These are phyloP conservation scores for Apiotrichum sp. DNA, from an alignment of 1,284 basidiomycete genomes.

Conservation along the genomic window DNA sequence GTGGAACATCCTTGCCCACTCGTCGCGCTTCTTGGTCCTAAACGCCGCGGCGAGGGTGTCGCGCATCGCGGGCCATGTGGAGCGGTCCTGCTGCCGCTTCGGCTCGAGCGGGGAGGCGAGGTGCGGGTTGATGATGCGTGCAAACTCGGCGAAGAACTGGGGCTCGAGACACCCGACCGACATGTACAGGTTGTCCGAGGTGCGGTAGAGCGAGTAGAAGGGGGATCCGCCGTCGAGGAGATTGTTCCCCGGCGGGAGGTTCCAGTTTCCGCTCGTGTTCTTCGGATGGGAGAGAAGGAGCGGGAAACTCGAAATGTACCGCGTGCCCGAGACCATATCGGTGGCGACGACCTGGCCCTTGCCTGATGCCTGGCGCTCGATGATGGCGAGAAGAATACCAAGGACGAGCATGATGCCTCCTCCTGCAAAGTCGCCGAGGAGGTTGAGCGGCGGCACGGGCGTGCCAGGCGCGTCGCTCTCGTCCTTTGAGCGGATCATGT, in stretches of 20 bases:
- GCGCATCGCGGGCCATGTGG: slow-evolving; percentile 7
- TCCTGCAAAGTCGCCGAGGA: slow-evolving; percentile 20
- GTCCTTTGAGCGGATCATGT: slow-evolving; percentile 9
- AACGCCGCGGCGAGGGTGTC: slow-evolving; percentile 4
- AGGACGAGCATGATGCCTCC: slow-evolving; percentile 16
- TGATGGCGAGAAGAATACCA: slow-evolving; percentile 15
- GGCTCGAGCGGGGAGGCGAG: not conserved
- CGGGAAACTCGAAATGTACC: slow-evolving; percentile 14
- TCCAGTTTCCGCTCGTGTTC: not conserved
- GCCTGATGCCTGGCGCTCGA: slow-evolving; percentile 5
- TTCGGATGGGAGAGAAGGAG: not conserved
- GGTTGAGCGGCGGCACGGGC: slow-evolving; percentile 14
- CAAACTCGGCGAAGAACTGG: slow-evolving; percentile 16
- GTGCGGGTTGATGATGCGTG: slow-evolving; percentile 3
- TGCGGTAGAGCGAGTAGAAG: slow-evolving; percentile 12
- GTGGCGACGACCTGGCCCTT: slow-evolving; percentile 19
- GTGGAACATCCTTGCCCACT: slow-evolving; percentile 13
- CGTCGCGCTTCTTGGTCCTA: slow-evolving; percentile 7
- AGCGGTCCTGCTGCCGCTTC: slow-evolving; percentile 3
- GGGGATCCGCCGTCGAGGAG: slow-evolving; percentile 18
- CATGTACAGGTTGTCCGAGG: slow-evolving; percentile 10
- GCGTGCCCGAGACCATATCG: slow-evolving; percentile 16
- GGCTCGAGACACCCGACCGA: slow-evolving; percentile 17
- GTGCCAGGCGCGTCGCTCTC: not conserved
- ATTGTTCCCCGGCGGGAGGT: slow-evolving; percentile 8